Evolutionary conservation across 768 basidiomycete species (phyloP).

Genomic region (Auriscalpium orientale): DNA sequence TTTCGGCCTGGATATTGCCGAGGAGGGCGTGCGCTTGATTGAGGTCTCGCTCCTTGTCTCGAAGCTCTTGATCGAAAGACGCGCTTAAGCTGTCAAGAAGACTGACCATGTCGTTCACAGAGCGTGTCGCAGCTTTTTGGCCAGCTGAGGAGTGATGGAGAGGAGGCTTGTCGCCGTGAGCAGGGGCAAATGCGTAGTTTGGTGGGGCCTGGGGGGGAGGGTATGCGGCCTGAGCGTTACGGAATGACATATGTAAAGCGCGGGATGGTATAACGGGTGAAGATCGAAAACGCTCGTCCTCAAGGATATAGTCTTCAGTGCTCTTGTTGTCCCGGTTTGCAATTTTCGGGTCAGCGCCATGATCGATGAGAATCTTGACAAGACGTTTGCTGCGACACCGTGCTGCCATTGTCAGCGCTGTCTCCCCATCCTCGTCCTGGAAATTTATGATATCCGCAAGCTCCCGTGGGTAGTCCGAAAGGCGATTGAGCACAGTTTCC

Average conservation of each 20-base stretch:
- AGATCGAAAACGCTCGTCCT: conserved; percentile 94
- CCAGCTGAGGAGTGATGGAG: conserved; percentile 82
- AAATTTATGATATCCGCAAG: conserved; percentile 98
- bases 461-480: conserved; percentile 92
- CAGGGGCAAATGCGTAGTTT: conserved; percentile 37
- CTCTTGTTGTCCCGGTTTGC: conserved; percentile 92
- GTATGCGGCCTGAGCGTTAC: conserved; percentile 58
- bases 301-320: conserved; percentile 96
- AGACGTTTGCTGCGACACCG: conserved; percentile 92
- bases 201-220: conserved; percentile 37
- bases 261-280: conserved; percentile 78
- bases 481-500: conserved; percentile 85
- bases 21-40: conserved; percentile 84
- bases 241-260: conserved; percentile 58
- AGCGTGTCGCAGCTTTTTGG: conserved; percentile 79
- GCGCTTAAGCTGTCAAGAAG: conserved; percentile 85
- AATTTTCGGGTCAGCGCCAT: conserved; percentile 94
- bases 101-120: conserved; percentile 75
- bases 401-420: conserved; percentile 93
- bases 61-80: conserved; percentile 87
- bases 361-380: conserved; percentile 91
- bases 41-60: conserved; percentile 86
- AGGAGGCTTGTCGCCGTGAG: conserved; percentile 58
- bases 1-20: conserved; percentile 82
- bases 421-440: conserved; percentile 98